phyloP scores from a whole-genome alignment of 495 filamentous ascomycete genomes.

The Xylaria venustula region DNA sequence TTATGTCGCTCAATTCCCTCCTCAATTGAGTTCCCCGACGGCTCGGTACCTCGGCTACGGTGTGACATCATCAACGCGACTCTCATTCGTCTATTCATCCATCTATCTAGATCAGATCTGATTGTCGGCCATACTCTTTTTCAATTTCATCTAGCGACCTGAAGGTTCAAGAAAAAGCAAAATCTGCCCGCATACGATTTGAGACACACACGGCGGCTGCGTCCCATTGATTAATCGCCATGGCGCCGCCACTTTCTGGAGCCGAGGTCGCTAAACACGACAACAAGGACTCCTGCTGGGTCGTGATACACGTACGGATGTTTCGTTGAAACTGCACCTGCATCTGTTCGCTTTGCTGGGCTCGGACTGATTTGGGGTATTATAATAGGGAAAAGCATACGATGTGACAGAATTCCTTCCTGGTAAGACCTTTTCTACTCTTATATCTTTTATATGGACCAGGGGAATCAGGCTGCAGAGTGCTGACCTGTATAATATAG shows the following conservation, averaged over 20 bases:
- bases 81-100: too few species aligned
- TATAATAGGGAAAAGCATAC: constrained; percentile 58
- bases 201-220: too few species aligned
- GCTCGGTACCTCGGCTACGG: too few species aligned
- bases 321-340: not conserved
- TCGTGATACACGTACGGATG: constrained; percentile 13
- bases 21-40: too few species aligned
- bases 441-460: not conserved
- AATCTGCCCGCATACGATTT: too few species aligned
- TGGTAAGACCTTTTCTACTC: constrained; percentile 35
- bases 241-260: constrained; percentile 14
- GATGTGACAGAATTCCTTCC: constrained; percentile 76
- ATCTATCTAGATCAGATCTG: too few species aligned
- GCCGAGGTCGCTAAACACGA: constrained; percentile 17
- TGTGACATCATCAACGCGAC: too few species aligned
- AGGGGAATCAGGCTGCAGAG: not conserved
- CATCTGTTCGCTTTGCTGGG: too few species aligned
- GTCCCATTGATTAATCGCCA: not conserved
- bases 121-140: too few species aligned
- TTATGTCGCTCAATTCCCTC: not conserved
- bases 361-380: not conserved
- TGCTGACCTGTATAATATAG: constrained; percentile 33
- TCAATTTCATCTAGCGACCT: too few species aligned
- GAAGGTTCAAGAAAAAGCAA: too few species aligned
- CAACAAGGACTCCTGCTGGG: constrained; percentile 17